Evolutionary conservation across 2,329 filamentous ascomycete species (phyloP), one percentile per base, ranked within the genome.

Genomic region (Lachnellula occidentalis): DNA sequence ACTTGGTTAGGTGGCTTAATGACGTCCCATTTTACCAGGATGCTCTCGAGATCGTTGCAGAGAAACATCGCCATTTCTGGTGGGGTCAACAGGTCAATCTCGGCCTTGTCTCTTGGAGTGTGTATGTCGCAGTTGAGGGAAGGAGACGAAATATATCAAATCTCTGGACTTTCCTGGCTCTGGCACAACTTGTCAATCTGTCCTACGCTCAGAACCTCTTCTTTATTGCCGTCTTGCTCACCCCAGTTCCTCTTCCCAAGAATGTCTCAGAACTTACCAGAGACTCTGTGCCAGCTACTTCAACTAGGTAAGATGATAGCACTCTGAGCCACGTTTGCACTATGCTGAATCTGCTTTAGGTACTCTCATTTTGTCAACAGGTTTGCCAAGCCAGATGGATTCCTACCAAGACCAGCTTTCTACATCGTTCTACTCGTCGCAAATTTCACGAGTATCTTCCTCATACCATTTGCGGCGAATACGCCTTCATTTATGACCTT

Each of bases 201-300:
- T 82, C 80, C 0, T 85, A 80, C 61, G 80, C 82, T 2, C 78
- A 83, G 67, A 85, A 82, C 60, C 69, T 87, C 31, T 87, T 87
- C 70, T 83, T 80, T 63, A 64, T 85, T 9, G 76, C 79, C 7
- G 70, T 85, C 27, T 70, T 84, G 9, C 73, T 83, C 24, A 82
- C 78, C 0, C 80, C 81, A 1, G 66, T 77, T 5, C 77, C 79
- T 1, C 57, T 79, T 11, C 66, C 69, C 11, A 55, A 65, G 4
- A 65, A 67, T 55, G 58, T 65, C n/a, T 60, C 57, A 43, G 58
- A 60, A 11, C 46, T 67, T 17, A 66, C 59, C 14, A 57, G 57
- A 31, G 42, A 37, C 27, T 57, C 58, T 15, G 50, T 64, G 36
- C 58, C 56, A 34, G 53, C 45, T 22, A 63, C 56, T 37, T 61